Percentiles rank a stretch among this genome's conserved stretches.
phyloP scores from a whole-genome alignment of 2,329 filamentous ascomycete genomes.

The Sclerotiophoma versabilis region DNA sequence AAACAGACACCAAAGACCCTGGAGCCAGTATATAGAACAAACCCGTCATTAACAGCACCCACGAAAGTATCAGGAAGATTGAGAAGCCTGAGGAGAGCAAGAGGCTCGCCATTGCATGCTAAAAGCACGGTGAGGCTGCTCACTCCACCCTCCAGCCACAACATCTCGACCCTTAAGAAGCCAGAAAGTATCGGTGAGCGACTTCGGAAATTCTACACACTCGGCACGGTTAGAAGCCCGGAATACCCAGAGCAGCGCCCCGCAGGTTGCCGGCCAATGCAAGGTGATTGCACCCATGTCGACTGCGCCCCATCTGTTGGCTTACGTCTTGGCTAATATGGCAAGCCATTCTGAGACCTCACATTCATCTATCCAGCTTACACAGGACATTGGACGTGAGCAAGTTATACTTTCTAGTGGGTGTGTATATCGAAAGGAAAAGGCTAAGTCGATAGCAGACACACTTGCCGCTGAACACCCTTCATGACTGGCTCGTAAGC shows the following conservation, averaged over 20 bases:
- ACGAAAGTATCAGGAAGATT: neutral
- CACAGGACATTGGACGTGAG: neutral
- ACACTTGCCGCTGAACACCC: neutral
- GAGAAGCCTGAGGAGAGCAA: neutral
- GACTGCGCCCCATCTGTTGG: neutral
- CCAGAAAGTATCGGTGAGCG: neutral
- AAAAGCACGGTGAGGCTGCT: too few relatives aligned
- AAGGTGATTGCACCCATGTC: neutral
- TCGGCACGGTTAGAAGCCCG: neutral
- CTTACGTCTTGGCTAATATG: conserved; percentile 13
- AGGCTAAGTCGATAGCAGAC: neutral
- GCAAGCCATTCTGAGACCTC: conserved; percentile 2
- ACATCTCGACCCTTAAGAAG: neutral
- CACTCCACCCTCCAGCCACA: neutral
- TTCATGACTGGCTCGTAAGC: neutral
- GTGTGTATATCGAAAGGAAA: neutral
- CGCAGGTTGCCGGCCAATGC: neutral
- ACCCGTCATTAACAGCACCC: neutral
- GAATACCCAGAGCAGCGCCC: neutral
- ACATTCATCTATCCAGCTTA: conserved; percentile 3
- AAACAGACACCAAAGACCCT: neutral
- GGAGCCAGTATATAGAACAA: neutral
- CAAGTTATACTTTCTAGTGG: neutral
- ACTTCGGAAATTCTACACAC: neutral
- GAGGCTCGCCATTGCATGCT: too few relatives aligned